Evolutionary conservation across 2,329 filamentous ascomycete species (phyloP), one percentile per base, ranked within the genome.

Genomic region (Coniochaeta prunicola): DNA sequence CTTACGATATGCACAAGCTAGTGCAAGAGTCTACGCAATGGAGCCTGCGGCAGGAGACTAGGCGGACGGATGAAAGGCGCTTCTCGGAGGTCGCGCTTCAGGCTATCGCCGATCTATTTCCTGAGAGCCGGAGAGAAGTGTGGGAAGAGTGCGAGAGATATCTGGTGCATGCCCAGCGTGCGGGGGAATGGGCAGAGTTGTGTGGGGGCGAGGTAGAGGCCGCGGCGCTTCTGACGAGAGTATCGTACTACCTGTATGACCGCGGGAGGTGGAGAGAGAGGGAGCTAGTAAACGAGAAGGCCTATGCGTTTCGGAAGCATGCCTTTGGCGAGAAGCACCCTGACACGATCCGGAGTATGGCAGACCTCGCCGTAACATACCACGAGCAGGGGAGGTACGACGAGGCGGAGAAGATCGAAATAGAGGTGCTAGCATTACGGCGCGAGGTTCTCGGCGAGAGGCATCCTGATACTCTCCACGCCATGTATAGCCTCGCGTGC

Each of bases 1-100:
- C 30, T 12, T 73, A 70, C 57, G 65, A 72, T 57, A 66, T 72
- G 61, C 68, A 72, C 54, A 70, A 66, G 59, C 66, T 71, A 1
- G 67, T 69, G 2, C 68, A 71, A 53, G 66, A 70, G 53, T 69
- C 67, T 17, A 57, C 60, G 4, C 65, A 57, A 1, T 67, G 68
- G 53, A 58, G 59, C 13, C 53, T 68, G 31, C 3, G 38, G 42
- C 6, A 53, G 13, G n/a, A 31, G 30, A 45, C 17, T n/a, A 6
- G 40, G 40, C 38, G 59, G 21, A 30, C 55, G 45, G 56, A 60
- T 30, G 57, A 66, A 54, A 53, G 66, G 56, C 31, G 19, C 36
- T 72, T 67, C 60, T 66, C 64, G 9, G 30, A 57, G 6, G 50
- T 53, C 15, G 70, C 70, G 7, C 30, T 70, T 0, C 28, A 62